Evolutionary conservation across 345 rosid species (phyloP).

Genomic region (Boechera retrofracta): DNA sequence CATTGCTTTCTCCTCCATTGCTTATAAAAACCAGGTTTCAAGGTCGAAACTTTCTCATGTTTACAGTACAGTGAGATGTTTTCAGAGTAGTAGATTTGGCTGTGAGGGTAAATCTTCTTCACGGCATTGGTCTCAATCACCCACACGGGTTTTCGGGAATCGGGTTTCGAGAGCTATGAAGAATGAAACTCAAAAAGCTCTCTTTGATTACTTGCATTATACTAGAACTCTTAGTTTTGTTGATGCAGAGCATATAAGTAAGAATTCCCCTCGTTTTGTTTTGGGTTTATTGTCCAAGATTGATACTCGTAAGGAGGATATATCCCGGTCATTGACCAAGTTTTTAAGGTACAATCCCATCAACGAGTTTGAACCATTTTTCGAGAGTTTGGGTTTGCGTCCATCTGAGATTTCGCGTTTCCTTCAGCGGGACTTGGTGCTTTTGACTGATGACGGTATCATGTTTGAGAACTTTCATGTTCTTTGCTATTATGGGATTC

Average conservation of each 20-base stretch:
- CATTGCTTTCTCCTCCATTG: conserved; percentile 43
- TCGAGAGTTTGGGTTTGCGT: conserved; percentile 76
- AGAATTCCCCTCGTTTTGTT: conserved; percentile 64
- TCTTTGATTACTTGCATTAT: conserved; percentile 67
- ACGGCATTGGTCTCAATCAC: conserved; percentile 44
- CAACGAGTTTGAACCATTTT: conserved; percentile 90
- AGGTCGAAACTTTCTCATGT: conserved; percentile 39
- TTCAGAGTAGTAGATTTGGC: conserved; percentile 44
- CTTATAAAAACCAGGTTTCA: conserved; percentile 34
- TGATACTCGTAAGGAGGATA: conserved; percentile 41
- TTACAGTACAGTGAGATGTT: conserved; percentile 43
- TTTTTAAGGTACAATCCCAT: conserved; percentile 73
- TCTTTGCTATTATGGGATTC: conserved; percentile 67
- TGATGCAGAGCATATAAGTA: conserved; percentile 76
- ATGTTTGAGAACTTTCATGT: conserved; percentile 70
- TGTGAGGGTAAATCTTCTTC: conserved; percentile 32
- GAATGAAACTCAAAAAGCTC: conserved; percentile 65
- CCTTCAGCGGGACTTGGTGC: conserved; percentile 58
- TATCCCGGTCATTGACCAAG: conserved; percentile 49
- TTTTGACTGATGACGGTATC: conserved; percentile 65
- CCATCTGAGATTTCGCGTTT: conserved; percentile 51
- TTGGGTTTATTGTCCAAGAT: conserved; percentile 50
- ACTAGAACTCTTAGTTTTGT: conserved; percentile 62
- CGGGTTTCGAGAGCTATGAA: conserved; percentile 40
- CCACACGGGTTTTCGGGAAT: conserved; percentile 33